Evolutionary conservation across 768 basidiomycete genomes (phyloP), one percentile per base, ranked within the genome.

Genomic region (Tricholoma bakamatsutake): DNA sequence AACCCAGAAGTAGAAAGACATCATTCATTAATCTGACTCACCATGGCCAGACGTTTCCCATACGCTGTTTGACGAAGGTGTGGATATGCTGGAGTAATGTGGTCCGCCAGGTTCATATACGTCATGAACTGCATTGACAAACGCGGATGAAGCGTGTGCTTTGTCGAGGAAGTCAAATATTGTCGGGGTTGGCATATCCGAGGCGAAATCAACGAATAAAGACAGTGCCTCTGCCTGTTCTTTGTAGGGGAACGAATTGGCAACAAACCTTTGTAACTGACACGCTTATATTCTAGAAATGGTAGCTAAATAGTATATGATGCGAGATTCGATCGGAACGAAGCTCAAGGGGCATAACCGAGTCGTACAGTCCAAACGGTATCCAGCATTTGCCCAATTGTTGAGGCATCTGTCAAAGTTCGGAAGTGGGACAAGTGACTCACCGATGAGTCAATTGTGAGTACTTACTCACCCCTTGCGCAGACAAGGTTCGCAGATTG

Each of bases 271-370:
- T 40, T 53, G 52, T 53, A 33, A 53, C 45, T 50, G 52, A 35
- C 34, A 46, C 45, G 45, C 34, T 61, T 55, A 56, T 51, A 59
- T 64, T 58, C 62, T 58, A 53, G 40, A 46, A 47, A 46, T 60
- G 33, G 59, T 55, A 51, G 50, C 49, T 55, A 52, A 59, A 55
- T 27, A 50, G 43, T 18, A n/a, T 7, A 4, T 18, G 17, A 17
- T 12, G 17, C 27, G 7, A 61, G 55, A 61, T 61, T 54, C 21
- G 59, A 62, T 61, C 61, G 64, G 61, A 61, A 34, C 30, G 6
- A 51, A 21, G 1, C 59, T 59, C 12, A 60, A 60, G 64, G 28
- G 57, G 60, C 55, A 57, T 53, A 30, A 28, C 24, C 59, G 49
- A 60, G 57, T 61, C 42, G 49, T 50, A 24, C 31, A 51, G 27